phyloP scores from a whole-genome alignment of 2,329 filamentous ascomycete species.

The Escovopsis weberi region DNA sequence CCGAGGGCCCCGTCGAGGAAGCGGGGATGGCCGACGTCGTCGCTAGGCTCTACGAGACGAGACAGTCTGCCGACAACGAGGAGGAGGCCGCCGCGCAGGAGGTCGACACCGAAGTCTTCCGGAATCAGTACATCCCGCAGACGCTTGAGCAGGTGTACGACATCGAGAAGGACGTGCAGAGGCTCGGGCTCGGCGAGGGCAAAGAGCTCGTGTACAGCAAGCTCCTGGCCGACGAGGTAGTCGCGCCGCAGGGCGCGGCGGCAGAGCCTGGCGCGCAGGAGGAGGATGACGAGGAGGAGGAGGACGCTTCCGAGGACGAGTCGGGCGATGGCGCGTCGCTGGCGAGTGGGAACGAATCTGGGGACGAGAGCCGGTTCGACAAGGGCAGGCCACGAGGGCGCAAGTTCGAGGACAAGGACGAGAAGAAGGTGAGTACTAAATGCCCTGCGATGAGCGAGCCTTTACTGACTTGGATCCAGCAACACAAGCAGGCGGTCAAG shows the following conservation, averaged over 20 bases:
- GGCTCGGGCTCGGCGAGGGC: conserved; percentile 57
- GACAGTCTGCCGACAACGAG: conserved; percentile 33
- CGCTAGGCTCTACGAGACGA: conserved; percentile 50
- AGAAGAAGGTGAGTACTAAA: conserved; percentile 48
- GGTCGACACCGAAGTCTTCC: conserved; percentile 82
- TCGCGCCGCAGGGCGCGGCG: conserved; percentile 22
- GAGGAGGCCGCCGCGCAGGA: conserved; percentile 42
- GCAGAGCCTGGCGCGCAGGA: conserved; percentile 25
- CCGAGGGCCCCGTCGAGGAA: conserved; percentile 44
- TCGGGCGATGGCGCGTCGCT: conserved; percentile 36
- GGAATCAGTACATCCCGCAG: conserved; percentile 92
- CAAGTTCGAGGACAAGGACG: conserved; percentile 81
- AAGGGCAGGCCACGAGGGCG: conserved; percentile 63
- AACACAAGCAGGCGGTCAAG: conserved; percentile 81
- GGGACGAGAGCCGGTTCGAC: conserved; percentile 41
- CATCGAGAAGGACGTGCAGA: conserved; percentile 76
- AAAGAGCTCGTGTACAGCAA: conserved; percentile 73
- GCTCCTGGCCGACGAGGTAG: conserved; percentile 58
- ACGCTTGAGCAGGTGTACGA: conserved; percentile 94
- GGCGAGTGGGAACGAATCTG: conserved; percentile 11
- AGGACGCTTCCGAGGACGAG: conserved; percentile 23
- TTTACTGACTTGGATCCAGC: conserved; percentile 15
- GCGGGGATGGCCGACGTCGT: conserved; percentile 46
- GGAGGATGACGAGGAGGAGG: conserved; percentile 7
- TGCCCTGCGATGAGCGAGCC: too few species aligned